Percentiles rank a stretch among this genome's conserved stretches.
These are phyloP conservation scores for Candida odintsovae DNA, from an alignment of 805 yeast species.

Conservation along the genomic window DNA sequence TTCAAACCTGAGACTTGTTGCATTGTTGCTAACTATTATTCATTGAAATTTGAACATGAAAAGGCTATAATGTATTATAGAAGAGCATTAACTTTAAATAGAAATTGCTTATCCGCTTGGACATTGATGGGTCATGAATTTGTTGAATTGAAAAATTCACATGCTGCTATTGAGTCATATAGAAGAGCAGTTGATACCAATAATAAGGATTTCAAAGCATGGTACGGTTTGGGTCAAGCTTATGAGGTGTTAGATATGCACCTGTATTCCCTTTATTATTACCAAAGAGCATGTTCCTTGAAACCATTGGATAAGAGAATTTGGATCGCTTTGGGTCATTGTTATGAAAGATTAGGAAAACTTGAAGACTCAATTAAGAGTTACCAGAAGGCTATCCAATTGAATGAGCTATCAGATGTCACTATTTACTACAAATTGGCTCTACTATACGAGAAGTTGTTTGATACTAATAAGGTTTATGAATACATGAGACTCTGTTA, in stretches of 20 bases:
- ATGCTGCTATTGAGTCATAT: conserved; percentile 95
- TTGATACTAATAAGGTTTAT: conserved; percentile 29
- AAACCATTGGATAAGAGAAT: conserved; percentile 87
- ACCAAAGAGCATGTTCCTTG: conserved; percentile 82
- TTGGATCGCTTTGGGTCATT: conserved; percentile 94
- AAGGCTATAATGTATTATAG: conserved; percentile 90
- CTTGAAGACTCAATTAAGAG: conserved; percentile 71
- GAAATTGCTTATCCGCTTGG: conserved; percentile 87
- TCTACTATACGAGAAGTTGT: conserved; percentile 50
- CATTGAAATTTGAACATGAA: conserved; percentile 89
- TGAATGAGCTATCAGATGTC: conserved; percentile 49
- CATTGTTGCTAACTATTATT: conserved; percentile 88
- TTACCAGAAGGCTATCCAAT: conserved; percentile 67
- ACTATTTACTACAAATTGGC: conserved; percentile 64
- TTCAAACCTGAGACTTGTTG: conserved; percentile 94
- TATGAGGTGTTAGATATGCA: conserved; percentile 96
- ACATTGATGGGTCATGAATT: conserved; percentile 98
- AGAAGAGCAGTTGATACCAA: conserved; percentile 89
- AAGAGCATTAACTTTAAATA: conserved; percentile 77
- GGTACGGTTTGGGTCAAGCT: conserved; percentile 99
- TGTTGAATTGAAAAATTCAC: conserved; percentile 91
- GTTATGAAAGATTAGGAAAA: conserved; percentile 76
- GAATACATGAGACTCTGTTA: conserved; percentile 44
- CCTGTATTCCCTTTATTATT: conserved; percentile 84
- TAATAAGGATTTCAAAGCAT: conserved; percentile 85